Evolutionary conservation across 441 rosid species (phyloP).

Genomic region (Dalechampia spathulata): DNA sequence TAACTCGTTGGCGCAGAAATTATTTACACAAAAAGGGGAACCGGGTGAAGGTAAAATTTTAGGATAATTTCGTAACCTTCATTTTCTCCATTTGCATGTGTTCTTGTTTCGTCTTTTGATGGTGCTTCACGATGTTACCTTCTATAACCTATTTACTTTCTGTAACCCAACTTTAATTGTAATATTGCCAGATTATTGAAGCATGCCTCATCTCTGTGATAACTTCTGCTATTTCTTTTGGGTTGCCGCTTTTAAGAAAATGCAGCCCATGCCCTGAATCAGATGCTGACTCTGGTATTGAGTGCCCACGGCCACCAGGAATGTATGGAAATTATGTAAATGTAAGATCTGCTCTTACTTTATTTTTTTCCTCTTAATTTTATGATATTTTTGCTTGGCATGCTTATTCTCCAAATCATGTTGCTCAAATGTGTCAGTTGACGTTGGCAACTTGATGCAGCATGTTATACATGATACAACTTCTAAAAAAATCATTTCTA

Average conservation of each 20-base stretch:
- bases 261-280: conserved; percentile 91
- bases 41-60: conserved; percentile 62
- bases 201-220: conserved; percentile 87
- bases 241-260: conserved; percentile 80
- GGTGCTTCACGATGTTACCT: conserved; percentile 1
- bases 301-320: conserved; percentile 90
- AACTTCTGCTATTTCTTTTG: conserved; percentile 86
- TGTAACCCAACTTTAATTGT: not conserved
- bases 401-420: not conserved
- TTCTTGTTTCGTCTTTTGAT: conserved; percentile 10
- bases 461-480: not conserved
- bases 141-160: conserved; percentile 4
- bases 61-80: not conserved
- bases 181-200: conserved; percentile 68
- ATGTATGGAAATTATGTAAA: conserved; percentile 93
- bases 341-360: conserved; percentile 40
- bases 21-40: conserved; percentile 81
- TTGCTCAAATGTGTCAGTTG: not conserved
- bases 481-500: conserved; percentile 6
- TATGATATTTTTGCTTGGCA: not conserved
- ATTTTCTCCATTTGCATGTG: not conserved
- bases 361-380: not conserved
- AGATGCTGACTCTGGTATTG: conserved; percentile 67
- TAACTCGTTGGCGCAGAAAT: conserved; percentile 86
- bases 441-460: not conserved